A percentile compares a stretch with the other conserved stretches of the same genome.
Evolutionary conservation across 495 filamentous ascomycete genomes (phyloP).

Genomic region (Bacidia rubella): DNA sequence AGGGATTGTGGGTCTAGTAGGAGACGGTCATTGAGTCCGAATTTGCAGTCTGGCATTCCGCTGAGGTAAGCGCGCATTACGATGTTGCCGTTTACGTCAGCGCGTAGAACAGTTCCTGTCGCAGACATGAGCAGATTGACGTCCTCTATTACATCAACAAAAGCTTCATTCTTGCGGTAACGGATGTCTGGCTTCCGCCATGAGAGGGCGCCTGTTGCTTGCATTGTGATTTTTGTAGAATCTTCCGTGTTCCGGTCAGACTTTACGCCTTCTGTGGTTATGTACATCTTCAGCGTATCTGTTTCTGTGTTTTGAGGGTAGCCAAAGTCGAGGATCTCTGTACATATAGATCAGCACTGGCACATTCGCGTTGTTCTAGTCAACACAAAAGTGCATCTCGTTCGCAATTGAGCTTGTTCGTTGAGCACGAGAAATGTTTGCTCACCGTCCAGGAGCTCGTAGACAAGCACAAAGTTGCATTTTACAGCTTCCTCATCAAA

Average conservation of each 20-base stretch:
- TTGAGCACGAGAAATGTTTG: constrained; percentile 1
- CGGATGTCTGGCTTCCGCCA: constrained; percentile 96
- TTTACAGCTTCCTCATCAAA: constrained; percentile 99
- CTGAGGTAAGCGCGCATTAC: constrained; percentile 97
- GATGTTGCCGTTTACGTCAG: constrained; percentile 95
- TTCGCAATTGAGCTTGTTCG: neutral
- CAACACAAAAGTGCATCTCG: neutral
- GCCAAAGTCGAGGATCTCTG: constrained; percentile 97
- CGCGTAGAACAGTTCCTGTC: constrained; percentile 83
- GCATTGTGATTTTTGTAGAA: constrained; percentile 95
- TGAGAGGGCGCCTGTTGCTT: constrained; percentile 91
- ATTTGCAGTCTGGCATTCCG: constrained; percentile 97
- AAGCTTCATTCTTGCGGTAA: constrained; percentile 98
- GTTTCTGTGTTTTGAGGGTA: constrained; percentile 99
- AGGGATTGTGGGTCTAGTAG: constrained; percentile 70
- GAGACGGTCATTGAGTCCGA: constrained; percentile 92
- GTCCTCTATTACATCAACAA: constrained; percentile 98
- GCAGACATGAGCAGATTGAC: constrained; percentile 98
- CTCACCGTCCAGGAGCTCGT: constrained; percentile 90
- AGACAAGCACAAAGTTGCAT: constrained; percentile 98
- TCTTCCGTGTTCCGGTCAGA: constrained; percentile 85
- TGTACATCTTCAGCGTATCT: constrained; percentile 99
- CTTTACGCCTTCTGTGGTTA: constrained; percentile 98
- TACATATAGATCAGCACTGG: neutral
- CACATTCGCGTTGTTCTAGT: neutral